Conservation (phyloP, 257 asterid genomes). For the Handroanthus guayacan region DNA sequence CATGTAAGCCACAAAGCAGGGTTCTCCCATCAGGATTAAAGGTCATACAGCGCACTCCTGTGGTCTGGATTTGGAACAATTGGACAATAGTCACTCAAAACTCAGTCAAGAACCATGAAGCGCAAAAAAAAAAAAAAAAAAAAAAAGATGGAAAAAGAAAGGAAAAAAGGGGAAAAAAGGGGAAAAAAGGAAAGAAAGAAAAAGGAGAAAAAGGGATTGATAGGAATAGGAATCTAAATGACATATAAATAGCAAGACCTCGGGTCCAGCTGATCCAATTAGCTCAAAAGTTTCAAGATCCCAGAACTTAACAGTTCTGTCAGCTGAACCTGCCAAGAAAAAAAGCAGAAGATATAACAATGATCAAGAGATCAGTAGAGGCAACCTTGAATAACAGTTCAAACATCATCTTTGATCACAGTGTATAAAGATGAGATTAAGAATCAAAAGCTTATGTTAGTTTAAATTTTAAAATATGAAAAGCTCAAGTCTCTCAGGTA, state of each 20-base stretch:
- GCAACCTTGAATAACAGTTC: slow-evolving; percentile 16
- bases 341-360: slow-evolving; percentile 29
- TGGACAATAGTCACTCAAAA: slow-evolving; percentile 39
- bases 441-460: slow-evolving; percentile 28
- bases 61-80: slow-evolving; percentile 62
- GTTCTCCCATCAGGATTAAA: slow-evolving; percentile 99
- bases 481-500: not conserved
- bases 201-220: slow-evolving; percentile 2
- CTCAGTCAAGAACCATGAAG: slow-evolving; percentile 15
- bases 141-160: slow-evolving; percentile 19
- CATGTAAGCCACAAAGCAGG: slow-evolving; percentile 97
- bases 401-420: slow-evolving; percentile 27
- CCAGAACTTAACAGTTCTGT: slow-evolving; percentile 96
- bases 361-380: slow-evolving; percentile 23
- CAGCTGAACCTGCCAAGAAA: slow-evolving; percentile 84
- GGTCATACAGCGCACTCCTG: slow-evolving; percentile 97
- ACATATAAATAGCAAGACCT: slow-evolving; percentile 57
- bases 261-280: slow-evolving; percentile 96
- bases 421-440: slow-evolving; percentile 15
- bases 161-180: too few species aligned
- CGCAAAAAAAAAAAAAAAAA: slow-evolving; percentile 16
- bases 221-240: slow-evolving; percentile 20
- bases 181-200: not conserved
- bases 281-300: slow-evolving; percentile 99
- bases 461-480: not conserved